Base-by-base conservation (phyloP, 1,284 basidiomycete genomes). In the Chalciporus sp. region DNA sequence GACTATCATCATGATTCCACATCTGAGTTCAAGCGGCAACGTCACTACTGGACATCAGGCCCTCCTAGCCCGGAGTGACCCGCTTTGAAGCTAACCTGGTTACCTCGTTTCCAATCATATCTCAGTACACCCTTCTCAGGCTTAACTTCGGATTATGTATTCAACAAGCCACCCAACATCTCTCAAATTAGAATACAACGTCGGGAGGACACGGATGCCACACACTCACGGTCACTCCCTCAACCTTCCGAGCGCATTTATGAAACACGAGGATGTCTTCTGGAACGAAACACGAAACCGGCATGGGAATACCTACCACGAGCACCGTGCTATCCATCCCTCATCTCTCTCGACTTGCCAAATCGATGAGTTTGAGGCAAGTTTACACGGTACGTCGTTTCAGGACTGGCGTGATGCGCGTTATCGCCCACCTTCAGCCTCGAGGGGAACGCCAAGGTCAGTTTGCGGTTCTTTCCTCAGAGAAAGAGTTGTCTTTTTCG, bases 371-470 rank as follows among this genome's bases (percentile, higher is more conserved):
- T 58, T 43, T 17, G 46, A 31, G 23, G 6, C 42, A 47, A 23
- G 10, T 49, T 68, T 64, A 59, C 28, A 56, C 58, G 47, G 47
- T 53, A 43, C 33, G 51, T 49, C 41, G 3, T 53, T 37, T 27
- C n/a, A n/a, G n/a, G n/a, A n/a, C 29, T 43, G 29, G 26, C 17
- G 27, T 14, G 40, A 39, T 26, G 23, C 47, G 69, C 67, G 42
- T 56, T 64, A 65, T 75, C 72, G 16, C 69, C 72, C 7, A 14
- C 42, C 41, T 23, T 42, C 29, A 16, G 37, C 37, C 26, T 27
- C 29, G 28, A 37, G 33, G 29, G 41, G 42, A 64, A 41, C 59
- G 58, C 47, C 42, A 51, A 62, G 58, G 6, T n/a, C 16, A n/a
- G 35, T 7, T 37, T 16, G 33, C 9, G 3, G 7, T 37, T 6